Base-by-base conservation (phyloP, 257 asterid genomes). In the Misopates orontium region DNA sequence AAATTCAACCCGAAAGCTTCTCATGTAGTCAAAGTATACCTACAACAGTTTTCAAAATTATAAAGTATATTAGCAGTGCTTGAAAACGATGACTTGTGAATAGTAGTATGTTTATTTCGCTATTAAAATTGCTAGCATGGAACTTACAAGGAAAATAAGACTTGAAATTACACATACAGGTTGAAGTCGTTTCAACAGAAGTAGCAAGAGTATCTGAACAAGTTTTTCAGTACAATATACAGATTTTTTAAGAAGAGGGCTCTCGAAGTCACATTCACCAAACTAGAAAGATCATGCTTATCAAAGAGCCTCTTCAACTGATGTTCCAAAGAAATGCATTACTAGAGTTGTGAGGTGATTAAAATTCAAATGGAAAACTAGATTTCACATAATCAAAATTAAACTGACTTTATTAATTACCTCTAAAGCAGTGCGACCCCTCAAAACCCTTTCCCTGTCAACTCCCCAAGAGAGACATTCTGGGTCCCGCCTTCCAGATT, bases 391-490 rank as follows among this genome's bases (percentile, higher is more conserved):
- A 49, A 74, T 40, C 44, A 32, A 60, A 44, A 17, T 5, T 21
- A 20, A 5, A 41, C 25, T 62, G 62, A 67, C 64, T 69, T 72
- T 55, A 55, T 62, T 42, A 62, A 75, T 74, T 81, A 92, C 98
- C 95, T 92, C 98, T 64, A 83, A 60, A 60, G 90, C 95, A 44
- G 95, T 92, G 36, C 98, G 93, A 40, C 98, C 96, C 82, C 90
- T 82, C 74, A 92, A 77, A 73, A 92, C 90, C 58, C 98, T 82
- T 77, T 89, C 97, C 76, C 82, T 92, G 79, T 92, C 98, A 68
- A 89, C 74, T 51, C 98, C 98, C 98, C 98, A 92, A 24, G 98
- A 89, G 42, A 92, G 76, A 78, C 97, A 92, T 70, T 92, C 98
- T 22, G 93, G 89, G 69, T 89, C 79, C 58, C 93, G 84, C 83